These are phyloP conservation scores for Pleurotus eryngii DNA, from an alignment of 768 basidiomycete species.

Conservation along the genomic window DNA sequence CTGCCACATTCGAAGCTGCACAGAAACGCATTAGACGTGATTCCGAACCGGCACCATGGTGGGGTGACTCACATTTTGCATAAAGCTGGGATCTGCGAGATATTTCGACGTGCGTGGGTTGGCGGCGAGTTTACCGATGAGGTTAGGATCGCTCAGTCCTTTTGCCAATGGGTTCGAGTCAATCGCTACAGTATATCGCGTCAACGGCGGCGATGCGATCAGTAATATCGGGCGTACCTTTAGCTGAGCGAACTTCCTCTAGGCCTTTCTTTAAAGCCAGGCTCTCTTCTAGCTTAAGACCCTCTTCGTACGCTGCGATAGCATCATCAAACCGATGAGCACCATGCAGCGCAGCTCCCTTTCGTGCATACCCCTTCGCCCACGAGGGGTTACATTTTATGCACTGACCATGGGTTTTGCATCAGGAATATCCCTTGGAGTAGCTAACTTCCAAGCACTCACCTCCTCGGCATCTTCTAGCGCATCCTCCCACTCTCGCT, in stretches of 20 bases:
- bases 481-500: constrained; percentile 72
- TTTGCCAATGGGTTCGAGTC: constrained; percentile 44
- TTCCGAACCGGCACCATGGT: neutral
- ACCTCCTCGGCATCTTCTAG: constrained; percentile 91
- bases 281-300: constrained; percentile 79
- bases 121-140: constrained; percentile 77
- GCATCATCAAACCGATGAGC: constrained; percentile 76
- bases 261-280: constrained; percentile 83
- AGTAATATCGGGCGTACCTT: constrained; percentile 45
- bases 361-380: constrained; percentile 88
- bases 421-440: neutral
- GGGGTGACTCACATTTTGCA: constrained; percentile 32
- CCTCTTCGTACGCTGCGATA: constrained; percentile 77
- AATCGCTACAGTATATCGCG: neutral
- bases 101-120: constrained; percentile 86
- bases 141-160: constrained; percentile 81
- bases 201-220: neutral
- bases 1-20: constrained; percentile 63
- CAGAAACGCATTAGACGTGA: neutral
- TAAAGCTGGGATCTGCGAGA: constrained; percentile 79
- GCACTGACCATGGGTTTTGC: constrained; percentile 45
- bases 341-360: constrained; percentile 92
- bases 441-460: constrained; percentile 15
- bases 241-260: constrained; percentile 83
- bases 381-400: constrained; percentile 76